phyloP scores from a whole-genome alignment of 805 yeast species.

The Candida qinlingensis region DNA sequence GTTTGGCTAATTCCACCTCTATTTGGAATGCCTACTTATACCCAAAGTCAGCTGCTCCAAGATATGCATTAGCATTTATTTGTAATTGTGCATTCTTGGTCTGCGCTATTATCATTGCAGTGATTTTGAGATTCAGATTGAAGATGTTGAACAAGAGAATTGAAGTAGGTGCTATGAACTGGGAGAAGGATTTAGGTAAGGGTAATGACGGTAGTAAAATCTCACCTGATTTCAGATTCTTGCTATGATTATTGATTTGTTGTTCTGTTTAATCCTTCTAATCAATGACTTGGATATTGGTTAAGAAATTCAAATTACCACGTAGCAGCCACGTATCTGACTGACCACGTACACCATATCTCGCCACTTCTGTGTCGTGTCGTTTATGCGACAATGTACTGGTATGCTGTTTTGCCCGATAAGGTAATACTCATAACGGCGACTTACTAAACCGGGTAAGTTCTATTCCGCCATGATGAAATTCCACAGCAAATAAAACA shows the following conservation, averaged over 20 bases:
- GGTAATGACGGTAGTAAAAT: slow-evolving; percentile 41
- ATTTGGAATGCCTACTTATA: slow-evolving; percentile 52
- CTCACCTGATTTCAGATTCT: slow-evolving; percentile 26
- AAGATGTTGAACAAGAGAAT: slow-evolving; percentile 36
- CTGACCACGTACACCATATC: no score
- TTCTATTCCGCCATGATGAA: background rate
- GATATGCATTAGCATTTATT: slow-evolving; percentile 40
- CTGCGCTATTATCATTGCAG: slow-evolving; percentile 35
- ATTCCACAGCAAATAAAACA: background rate
- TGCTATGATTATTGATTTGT: background rate
- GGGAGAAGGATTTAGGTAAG: slow-evolving; percentile 38
- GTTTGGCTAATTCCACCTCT: slow-evolving; percentile 50
- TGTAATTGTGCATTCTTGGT: slow-evolving; percentile 44
- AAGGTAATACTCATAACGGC: no score
- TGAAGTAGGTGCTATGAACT: slow-evolving; percentile 41
- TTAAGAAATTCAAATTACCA: no score
- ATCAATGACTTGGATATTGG: no score
- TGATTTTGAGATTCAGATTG: slow-evolving; percentile 35
- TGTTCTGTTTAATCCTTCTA: no score
- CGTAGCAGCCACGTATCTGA: no score
- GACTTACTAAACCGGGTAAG: no score
- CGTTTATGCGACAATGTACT: no score
- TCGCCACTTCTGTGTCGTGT: no score
- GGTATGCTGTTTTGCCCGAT: no score
- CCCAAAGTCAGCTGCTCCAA: slow-evolving; percentile 39